phyloP scores from a whole-genome alignment of 495 filamentous ascomycete species.

The Penicillium argentinense region DNA sequence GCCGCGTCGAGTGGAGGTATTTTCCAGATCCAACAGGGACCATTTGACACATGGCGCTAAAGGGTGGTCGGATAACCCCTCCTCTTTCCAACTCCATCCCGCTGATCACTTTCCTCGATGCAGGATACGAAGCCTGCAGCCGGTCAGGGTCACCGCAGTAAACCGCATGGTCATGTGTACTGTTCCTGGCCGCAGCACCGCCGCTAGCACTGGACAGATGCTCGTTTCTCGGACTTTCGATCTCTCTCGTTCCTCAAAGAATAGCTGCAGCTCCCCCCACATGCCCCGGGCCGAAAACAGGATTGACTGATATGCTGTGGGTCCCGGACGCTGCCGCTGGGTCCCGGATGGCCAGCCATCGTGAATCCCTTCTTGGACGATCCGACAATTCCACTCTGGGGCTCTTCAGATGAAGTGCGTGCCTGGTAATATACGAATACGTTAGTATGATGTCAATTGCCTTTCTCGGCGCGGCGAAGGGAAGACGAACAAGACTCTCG shows the following conservation, averaged over 20 bases:
- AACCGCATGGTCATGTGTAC: too few species aligned
- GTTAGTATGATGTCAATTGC: too few species aligned
- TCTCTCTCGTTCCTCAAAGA: too few species aligned
- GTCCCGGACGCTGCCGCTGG: neutral
- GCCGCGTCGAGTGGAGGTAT: neutral
- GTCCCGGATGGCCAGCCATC: neutral
- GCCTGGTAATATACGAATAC: neutral
- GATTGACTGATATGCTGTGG: neutral
- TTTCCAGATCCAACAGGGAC: neutral
- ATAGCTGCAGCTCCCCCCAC: neutral
- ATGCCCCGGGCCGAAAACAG: neutral
- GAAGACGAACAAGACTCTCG: too few species aligned
- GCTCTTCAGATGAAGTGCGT: neutral
- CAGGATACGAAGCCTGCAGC: neutral
- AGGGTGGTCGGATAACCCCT: neutral
- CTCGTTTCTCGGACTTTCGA: too few species aligned
- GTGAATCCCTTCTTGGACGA: neutral
- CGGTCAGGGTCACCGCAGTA: neutral
- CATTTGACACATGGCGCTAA: neutral
- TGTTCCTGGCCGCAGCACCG: too few species aligned
- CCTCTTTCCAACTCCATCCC: neutral
- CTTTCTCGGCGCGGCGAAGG: too few species aligned
- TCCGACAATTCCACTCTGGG: neutral
- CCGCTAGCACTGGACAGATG: too few species aligned
- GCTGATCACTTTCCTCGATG: neutral